These are phyloP conservation scores for Babesia gibsoni DNA, from an alignment of 169 alveolate genomes.

Conservation along the genomic window DNA sequence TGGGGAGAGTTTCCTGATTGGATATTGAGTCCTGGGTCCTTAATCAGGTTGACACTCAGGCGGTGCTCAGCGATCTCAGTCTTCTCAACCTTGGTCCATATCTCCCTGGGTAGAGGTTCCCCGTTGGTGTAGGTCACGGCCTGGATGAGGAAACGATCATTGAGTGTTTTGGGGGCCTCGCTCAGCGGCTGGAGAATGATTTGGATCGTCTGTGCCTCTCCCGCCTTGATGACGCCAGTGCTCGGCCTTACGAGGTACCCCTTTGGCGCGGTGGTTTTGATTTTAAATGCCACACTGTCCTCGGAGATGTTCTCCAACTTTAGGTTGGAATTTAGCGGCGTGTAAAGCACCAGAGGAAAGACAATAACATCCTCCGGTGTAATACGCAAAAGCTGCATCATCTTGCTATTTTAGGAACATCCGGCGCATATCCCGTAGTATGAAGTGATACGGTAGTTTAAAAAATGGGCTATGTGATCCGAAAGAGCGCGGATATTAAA, in stretches of 20 bases:
- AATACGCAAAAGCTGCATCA: constrained; percentile 69
- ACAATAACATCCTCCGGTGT: constrained; percentile 82
- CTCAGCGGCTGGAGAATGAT: constrained; percentile 83
- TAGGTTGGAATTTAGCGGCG: constrained; percentile 79
- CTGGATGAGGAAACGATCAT: constrained; percentile 82
- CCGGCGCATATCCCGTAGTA: too few species aligned
- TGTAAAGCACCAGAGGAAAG: constrained; percentile 82
- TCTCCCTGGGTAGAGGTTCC: constrained; percentile 79
- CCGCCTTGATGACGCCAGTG: constrained; percentile 79
- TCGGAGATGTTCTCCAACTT: constrained; percentile 78
- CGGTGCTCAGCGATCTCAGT: constrained; percentile 79
- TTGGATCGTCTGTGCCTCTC: constrained; percentile 76
- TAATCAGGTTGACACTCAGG: constrained; percentile 75
- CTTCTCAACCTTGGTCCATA: constrained; percentile 80
- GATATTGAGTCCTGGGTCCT: constrained; percentile 68
- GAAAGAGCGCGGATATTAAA: too few species aligned
- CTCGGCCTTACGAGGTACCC: constrained; percentile 84
- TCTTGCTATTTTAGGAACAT: background rate
- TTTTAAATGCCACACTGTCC: constrained; percentile 81
- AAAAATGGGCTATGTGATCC: too few species aligned
- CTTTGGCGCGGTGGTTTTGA: constrained; percentile 86
- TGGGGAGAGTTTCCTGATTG: constrained; percentile 67
- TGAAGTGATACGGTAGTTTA: too few species aligned
- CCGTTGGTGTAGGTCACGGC: constrained; percentile 68
- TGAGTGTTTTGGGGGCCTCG: constrained; percentile 75